A percentile compares a stretch with the other conserved stretches of the same genome.
These are phyloP conservation scores for Mychonastes homosphaera DNA, from an alignment of 139 green algal genomes.

Conservation along the genomic window DNA sequence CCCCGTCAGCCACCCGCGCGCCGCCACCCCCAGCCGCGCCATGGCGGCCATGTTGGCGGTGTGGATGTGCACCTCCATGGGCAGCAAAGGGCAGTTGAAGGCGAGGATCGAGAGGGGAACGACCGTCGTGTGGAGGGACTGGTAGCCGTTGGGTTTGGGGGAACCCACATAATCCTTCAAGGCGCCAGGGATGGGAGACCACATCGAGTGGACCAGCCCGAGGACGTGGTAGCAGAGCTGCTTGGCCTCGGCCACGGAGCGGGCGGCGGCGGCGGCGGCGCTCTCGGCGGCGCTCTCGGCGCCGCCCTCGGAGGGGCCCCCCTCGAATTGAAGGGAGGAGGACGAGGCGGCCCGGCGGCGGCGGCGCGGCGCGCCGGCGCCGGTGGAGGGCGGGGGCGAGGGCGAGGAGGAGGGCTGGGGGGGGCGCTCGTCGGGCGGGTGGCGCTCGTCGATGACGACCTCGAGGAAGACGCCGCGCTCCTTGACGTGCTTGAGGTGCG, in stretches of 20 bases:
- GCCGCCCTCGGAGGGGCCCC: constrained; percentile 34
- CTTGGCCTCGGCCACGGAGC: not conserved
- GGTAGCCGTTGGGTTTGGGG: constrained; percentile 75
- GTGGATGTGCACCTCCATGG: constrained; percentile 19
- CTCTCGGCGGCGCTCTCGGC: constrained; percentile 17
- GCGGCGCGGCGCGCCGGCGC: too few relatives aligned
- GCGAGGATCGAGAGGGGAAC: constrained; percentile 22
- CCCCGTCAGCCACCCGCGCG: not conserved
- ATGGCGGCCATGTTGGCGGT: constrained; percentile 10
- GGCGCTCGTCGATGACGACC: not conserved
- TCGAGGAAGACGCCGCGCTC: constrained; percentile 5
- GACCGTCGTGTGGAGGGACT: constrained; percentile 68
- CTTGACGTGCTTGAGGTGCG: constrained; percentile 3
- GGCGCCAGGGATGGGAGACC: constrained; percentile 60
- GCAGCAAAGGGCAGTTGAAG: constrained; percentile 9
- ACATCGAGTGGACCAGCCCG: constrained; percentile 61
- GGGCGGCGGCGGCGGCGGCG: constrained; percentile 11
- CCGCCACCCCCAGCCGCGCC: constrained; percentile 2
- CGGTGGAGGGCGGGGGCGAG: too few relatives aligned
- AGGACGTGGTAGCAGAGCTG: constrained; percentile 60
- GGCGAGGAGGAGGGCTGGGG: too few relatives aligned
- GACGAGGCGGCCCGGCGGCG: too few relatives aligned
- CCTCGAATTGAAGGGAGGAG: too few relatives aligned
- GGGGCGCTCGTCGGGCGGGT: not conserved
- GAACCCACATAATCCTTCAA: constrained; percentile 88